phyloP scores from a whole-genome alignment of 352 stramenopile species.

The Lagenidium sp. region DNA sequence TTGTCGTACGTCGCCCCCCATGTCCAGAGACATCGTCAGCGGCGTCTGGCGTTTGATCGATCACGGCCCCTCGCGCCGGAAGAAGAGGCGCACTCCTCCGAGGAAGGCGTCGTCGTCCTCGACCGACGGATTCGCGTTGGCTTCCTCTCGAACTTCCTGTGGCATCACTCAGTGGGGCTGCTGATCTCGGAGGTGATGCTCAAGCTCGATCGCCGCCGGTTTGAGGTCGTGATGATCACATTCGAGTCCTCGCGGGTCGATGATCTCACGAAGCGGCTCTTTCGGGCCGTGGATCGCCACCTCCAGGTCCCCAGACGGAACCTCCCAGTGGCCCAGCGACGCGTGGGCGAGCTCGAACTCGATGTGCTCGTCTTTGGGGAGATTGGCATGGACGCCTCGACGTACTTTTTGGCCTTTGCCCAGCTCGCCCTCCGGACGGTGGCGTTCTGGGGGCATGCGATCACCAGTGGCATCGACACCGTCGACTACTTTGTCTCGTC shows the following conservation, averaged over 20 bases:
- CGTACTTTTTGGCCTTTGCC: slow-evolving; percentile 53
- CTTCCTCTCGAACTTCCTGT: slow-evolving; percentile 42
- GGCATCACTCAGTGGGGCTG: slow-evolving; percentile 44
- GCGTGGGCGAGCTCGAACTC: slow-evolving; percentile 24
- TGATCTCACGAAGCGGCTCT: slow-evolving; percentile 8
- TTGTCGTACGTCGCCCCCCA: slow-evolving; percentile 19
- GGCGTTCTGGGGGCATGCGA: slow-evolving; percentile 52
- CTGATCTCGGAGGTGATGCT: slow-evolving; percentile 35
- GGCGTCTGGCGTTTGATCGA: not conserved
- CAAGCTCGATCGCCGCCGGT: slow-evolving; percentile 9
- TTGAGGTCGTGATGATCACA: slow-evolving; percentile 21
- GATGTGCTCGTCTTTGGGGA: slow-evolving; percentile 63
- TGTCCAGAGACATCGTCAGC: slow-evolving; percentile 1
- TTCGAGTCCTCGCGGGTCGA: slow-evolving; percentile 11
- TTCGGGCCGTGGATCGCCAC: not conserved
- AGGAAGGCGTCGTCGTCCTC: not conserved
- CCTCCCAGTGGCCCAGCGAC: slow-evolving; percentile 14
- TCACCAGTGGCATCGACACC: slow-evolving; percentile 39
- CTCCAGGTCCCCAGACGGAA: slow-evolving; percentile 10
- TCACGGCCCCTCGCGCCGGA: not conserved
- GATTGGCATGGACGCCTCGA: slow-evolving; percentile 38
- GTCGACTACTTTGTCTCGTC: slow-evolving; percentile 64
- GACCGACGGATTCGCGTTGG: slow-evolving; percentile 26
- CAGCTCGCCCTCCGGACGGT: slow-evolving; percentile 29
- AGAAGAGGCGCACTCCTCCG: not conserved